Evolutionary conservation across 805 yeast species (phyloP).

Genomic region (Tetrapisispora iriomotensis): DNA sequence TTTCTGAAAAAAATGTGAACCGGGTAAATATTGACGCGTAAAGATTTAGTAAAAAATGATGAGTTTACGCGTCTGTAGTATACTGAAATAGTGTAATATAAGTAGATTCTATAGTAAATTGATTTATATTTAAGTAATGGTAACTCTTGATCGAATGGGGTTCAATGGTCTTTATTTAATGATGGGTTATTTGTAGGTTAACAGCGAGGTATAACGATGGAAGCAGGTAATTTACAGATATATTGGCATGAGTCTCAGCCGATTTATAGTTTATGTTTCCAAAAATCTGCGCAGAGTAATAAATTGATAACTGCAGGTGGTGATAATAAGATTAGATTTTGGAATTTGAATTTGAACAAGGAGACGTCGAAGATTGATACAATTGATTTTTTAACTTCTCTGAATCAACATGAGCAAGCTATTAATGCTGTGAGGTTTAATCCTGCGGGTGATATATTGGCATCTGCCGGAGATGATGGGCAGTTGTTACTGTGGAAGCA

Average conservation of each 20-base stretch:
- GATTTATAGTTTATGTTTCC: conserved; percentile 55
- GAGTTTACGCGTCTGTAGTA: background rate
- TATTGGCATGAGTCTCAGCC: conserved; percentile 55
- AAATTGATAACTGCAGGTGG: conserved; percentile 84
- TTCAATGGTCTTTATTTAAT: too few species aligned
- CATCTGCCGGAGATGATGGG: conserved; percentile 95
- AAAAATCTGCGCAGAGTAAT: conserved; percentile 32
- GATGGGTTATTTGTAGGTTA: too few species aligned
- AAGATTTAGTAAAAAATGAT: too few species aligned
- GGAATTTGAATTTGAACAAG: conserved; percentile 29
- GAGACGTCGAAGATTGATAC: conserved; percentile 27
- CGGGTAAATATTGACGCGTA: too few species aligned
- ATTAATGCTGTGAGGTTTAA: conserved; percentile 82
- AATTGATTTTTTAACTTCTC: conserved; percentile 70
- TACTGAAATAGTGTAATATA: too few species aligned
- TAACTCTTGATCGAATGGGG: background rate
- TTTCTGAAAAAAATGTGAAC: too few species aligned
- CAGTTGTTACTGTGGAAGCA: conserved; percentile 71
- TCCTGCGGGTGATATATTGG: conserved; percentile 57
- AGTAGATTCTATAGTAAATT: too few species aligned
- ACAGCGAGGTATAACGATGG: background rate
- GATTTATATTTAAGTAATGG: background rate
- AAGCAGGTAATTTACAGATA: conserved; percentile 25
- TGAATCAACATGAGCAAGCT: conserved; percentile 86
- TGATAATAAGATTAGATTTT: conserved; percentile 73